phyloP scores from a whole-genome alignment of 2,329 filamentous ascomycete species.

The Akanthomyces muscarius region DNA sequence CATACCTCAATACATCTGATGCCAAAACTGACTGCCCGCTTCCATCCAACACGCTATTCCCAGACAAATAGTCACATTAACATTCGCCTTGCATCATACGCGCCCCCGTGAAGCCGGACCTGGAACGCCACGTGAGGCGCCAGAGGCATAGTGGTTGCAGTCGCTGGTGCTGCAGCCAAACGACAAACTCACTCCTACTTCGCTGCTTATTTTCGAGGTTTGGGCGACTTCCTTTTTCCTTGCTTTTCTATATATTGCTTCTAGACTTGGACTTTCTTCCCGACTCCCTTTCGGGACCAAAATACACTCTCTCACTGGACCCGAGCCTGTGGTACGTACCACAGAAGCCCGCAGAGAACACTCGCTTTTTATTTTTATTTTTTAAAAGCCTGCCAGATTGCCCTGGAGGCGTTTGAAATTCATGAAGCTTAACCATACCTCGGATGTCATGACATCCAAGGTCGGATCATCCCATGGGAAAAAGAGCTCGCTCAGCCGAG shows the following conservation, averaged over 20 bases:
- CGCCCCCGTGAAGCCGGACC: conserved; percentile 7
- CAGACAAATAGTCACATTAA: conserved; percentile 1
- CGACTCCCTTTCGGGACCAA: not conserved
- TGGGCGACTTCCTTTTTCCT: not conserved
- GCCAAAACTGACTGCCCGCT: not conserved
- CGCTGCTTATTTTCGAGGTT: not conserved
- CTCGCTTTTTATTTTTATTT: not conserved
- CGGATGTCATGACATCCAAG: conserved; percentile 5
- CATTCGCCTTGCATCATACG: conserved; percentile 1
- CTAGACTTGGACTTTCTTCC: not conserved
- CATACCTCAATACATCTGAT: not conserved
- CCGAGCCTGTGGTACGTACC: conserved; percentile 7
- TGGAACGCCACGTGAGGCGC: not conserved
- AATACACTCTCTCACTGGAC: not conserved
- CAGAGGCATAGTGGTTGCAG: conserved; percentile 9
- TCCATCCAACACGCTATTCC: not conserved
- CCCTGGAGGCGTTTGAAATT: not conserved
- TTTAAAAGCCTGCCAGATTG: not conserved
- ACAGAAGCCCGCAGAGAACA: not conserved
- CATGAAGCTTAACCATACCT: not conserved
- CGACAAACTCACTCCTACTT: not conserved
- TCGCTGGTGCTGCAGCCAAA: conserved; percentile 1
- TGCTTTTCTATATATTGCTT: not conserved
- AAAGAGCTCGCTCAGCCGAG: conserved; percentile 15
- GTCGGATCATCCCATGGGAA: not conserved